phyloP scores from a whole-genome alignment of 208 protist species.

The Leptomonas seymouri region DNA sequence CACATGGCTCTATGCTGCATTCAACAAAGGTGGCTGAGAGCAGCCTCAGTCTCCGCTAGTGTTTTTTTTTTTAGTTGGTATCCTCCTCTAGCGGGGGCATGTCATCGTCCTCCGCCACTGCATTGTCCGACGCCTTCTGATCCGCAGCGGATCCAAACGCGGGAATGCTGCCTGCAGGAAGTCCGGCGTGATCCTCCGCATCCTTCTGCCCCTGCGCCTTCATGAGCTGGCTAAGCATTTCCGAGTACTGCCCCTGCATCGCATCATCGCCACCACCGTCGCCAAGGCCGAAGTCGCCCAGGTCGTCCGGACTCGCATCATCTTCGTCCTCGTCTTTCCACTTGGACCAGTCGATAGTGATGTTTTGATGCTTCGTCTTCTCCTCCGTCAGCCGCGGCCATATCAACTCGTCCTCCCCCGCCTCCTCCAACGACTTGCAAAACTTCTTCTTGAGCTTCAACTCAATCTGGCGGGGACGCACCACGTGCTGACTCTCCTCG shows the following conservation, averaged over 20 bases:
- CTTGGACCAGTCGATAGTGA: constrained; percentile 85
- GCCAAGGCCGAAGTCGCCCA: constrained; percentile 39
- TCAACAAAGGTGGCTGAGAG: too few species aligned
- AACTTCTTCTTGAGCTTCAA: constrained; percentile 75
- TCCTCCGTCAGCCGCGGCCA: constrained; percentile 83
- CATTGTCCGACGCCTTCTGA: constrained; percentile 13
- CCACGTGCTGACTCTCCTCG: constrained; percentile 82
- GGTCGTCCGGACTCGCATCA: constrained; percentile 31
- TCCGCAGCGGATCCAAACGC: constrained; percentile 33
- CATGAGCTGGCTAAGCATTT: constrained; percentile 57
- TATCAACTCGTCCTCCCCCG: constrained; percentile 47
- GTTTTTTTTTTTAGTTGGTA: constrained; percentile 5
- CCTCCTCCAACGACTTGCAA: constrained; percentile 24
- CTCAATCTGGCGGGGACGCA: constrained; percentile 77
- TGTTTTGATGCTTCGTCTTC: constrained; percentile 63
- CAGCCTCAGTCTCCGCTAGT: too few species aligned
- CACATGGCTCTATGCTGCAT: background rate
- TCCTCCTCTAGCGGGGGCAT: constrained; percentile 61
- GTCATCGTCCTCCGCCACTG: constrained; percentile 43
- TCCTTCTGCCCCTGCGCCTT: constrained; percentile 35
- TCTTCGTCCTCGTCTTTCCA: constrained; percentile 86
- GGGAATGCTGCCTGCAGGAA: constrained; percentile 25
- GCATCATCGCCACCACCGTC: constrained; percentile 27
- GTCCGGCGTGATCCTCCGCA: constrained; percentile 30
- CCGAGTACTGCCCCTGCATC: constrained; percentile 29